These are phyloP conservation scores for Trichosporon coremiiforme DNA, from an alignment of 1,284 basidiomycete genomes.

Conservation along the genomic window DNA sequence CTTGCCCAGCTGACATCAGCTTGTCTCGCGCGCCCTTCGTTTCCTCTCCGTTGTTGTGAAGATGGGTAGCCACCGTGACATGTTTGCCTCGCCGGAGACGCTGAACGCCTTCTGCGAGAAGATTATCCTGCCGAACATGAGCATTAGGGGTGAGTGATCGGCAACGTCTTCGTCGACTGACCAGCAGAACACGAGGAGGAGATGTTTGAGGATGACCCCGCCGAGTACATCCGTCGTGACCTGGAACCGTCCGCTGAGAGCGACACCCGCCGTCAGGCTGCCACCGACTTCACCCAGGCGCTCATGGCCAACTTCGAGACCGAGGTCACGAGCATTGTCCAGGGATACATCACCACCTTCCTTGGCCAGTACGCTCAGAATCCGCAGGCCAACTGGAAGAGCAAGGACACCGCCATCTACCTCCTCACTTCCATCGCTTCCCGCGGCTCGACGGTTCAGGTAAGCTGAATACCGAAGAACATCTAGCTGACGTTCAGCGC, in stretches of 20 bases:
- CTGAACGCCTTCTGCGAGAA: conserved; percentile 82
- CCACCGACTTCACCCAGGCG: conserved; percentile 87
- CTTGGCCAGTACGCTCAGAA: conserved; percentile 65
- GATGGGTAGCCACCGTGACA: conserved; percentile 70
- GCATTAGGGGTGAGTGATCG: conserved; percentile 64
- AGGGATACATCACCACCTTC: conserved; percentile 76
- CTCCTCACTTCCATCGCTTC: conserved; percentile 88
- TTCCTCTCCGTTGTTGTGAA: conserved; percentile 94
- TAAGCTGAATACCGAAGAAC: conserved; percentile 47
- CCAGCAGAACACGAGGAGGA: conserved; percentile 80
- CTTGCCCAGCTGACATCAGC: conserved; percentile 57
- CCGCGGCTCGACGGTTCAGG: conserved; percentile 78
- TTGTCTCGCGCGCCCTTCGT: conserved; percentile 88
- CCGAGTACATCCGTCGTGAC: conserved; percentile 92
- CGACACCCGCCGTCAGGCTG: conserved; percentile 85
- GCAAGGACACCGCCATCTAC: conserved; percentile 96
- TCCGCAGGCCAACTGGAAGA: conserved; percentile 77
- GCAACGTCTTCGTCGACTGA: conserved; percentile 20
- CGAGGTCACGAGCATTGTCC: conserved; percentile 82
- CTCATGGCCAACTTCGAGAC: conserved; percentile 77
- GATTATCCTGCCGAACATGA: conserved; percentile 91
- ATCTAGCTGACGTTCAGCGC: conserved; percentile 60
- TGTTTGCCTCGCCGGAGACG: conserved; percentile 68
- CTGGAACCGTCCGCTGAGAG: conserved; percentile 62
- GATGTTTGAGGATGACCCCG: conserved; percentile 95